A percentile compares a stretch with the other conserved stretches of the same genome.
These are phyloP conservation scores for Populus hybrid DNA, from an alignment of 441 rosid genomes.

Conservation along the genomic window DNA sequence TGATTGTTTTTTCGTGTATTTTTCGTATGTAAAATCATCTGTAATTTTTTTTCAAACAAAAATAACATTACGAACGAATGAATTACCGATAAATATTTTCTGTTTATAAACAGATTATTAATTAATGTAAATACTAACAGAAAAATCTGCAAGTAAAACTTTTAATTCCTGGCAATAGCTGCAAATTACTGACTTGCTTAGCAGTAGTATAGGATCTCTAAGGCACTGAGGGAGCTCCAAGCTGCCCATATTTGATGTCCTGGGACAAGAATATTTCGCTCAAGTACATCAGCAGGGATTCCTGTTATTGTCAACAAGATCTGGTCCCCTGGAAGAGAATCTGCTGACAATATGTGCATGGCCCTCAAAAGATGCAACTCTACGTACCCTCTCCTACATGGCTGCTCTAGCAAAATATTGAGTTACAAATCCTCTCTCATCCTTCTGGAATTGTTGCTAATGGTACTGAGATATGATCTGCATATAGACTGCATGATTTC, in stretches of 20 bases:
- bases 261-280: slow-evolving; percentile 90
- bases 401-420: slow-evolving; percentile 51
- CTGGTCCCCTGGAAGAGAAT: slow-evolving; percentile 94
- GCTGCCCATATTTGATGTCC: slow-evolving; percentile 95
- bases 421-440: slow-evolving; percentile 35
- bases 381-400: slow-evolving; percentile 50
- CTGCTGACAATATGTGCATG: slow-evolving; percentile 63
- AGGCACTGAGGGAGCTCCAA: slow-evolving; percentile 84
- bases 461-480: slow-evolving; percentile 61
- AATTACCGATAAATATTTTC: too few relatives aligned
- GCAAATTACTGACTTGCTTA: background rate
- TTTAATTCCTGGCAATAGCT: background rate
- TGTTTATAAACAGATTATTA: too few relatives aligned
- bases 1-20: too few relatives aligned
- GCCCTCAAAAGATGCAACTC: slow-evolving; percentile 49
- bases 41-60: too few relatives aligned
- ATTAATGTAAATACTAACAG: too few relatives aligned
- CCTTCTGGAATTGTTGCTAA: slow-evolving; percentile 46
- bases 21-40: too few relatives aligned
- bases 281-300: slow-evolving; percentile 67
- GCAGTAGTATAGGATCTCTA: slow-evolving; percentile 62
- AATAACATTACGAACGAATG: too few relatives aligned
- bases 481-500: background rate
- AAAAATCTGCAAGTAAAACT: too few relatives aligned
- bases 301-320: slow-evolving; percentile 57